Percentiles rank a stretch among this genome's conserved stretches.
phyloP scores from a whole-genome alignment of 2,329 filamentous ascomycete species.

The Sporothrix pallida region DNA sequence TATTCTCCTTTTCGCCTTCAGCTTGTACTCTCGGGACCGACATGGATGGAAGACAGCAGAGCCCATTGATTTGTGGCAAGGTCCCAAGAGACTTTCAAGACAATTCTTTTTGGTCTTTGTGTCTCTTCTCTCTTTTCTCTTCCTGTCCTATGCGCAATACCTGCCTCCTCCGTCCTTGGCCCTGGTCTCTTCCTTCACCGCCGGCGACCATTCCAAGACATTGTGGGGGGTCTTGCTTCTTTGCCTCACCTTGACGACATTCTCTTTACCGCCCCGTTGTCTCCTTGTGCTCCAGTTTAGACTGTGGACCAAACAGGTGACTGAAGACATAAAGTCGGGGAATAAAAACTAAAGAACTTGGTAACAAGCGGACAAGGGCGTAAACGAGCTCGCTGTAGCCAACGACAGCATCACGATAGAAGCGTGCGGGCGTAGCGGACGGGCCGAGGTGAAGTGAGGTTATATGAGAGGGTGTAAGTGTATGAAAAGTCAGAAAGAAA shows the following conservation, averaged over 20 bases:
- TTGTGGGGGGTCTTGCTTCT: slow-evolving; percentile 4
- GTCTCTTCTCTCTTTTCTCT: no score
- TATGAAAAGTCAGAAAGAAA: not conserved
- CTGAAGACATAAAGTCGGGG: not conserved
- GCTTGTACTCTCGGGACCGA: not conserved
- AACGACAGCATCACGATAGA: no score
- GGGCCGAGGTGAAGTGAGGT: not conserved
- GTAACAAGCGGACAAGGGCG: not conserved
- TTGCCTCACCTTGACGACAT: not conserved
- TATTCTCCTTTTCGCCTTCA: not conserved
- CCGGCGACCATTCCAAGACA: slow-evolving; percentile 26
- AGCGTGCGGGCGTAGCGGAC: not conserved
- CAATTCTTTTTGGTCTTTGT: no score
- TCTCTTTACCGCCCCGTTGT: not conserved
- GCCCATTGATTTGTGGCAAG: not conserved
- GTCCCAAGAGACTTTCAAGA: no score
- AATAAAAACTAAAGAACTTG: not conserved
- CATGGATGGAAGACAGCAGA: not conserved
- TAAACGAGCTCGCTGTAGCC: not conserved
- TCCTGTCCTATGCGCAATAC: no score
- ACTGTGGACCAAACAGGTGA: not conserved
- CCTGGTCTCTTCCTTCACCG: slow-evolving; percentile 8
- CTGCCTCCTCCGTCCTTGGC: no score
- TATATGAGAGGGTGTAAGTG: not conserved
- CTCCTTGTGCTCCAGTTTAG: not conserved